A percentile compares a stretch with the other conserved stretches of the same genome.
These are phyloP conservation scores for Melaleuca alternifolia DNA, from an alignment of 345 rosid species.

Conservation along the genomic window DNA sequence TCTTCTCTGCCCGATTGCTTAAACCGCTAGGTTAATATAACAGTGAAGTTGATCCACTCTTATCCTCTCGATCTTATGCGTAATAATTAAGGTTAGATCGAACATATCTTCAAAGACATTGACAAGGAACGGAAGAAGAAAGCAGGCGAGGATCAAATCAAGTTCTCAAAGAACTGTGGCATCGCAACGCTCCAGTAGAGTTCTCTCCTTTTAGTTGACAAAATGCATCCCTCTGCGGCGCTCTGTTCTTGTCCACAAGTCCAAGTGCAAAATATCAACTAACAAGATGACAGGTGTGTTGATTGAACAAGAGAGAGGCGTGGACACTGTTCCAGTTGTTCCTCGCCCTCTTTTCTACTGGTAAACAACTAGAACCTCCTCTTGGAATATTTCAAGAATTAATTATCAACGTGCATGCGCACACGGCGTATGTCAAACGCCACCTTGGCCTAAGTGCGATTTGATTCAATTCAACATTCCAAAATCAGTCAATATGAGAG, in stretches of 20 bases:
- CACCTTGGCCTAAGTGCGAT: not conserved
- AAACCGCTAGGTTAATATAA: not conserved
- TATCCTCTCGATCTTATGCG: not conserved
- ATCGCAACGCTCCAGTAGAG: not conserved
- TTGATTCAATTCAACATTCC: not conserved
- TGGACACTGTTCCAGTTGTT: not conserved
- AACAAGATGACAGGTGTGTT: not conserved
- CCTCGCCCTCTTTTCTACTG: not conserved
- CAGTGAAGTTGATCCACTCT: not conserved
- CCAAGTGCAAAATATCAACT: not conserved
- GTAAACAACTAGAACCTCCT: not conserved
- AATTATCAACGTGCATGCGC: not conserved
- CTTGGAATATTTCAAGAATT: not conserved
- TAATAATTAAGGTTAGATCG: not conserved
- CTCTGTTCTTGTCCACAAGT: not conserved
- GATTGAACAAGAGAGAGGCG: not conserved
- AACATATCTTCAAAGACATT: not conserved
- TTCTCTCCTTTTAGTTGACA: not conserved
- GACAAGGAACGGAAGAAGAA: not conserved
- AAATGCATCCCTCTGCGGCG: not conserved
- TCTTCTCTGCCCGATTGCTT: not conserved
- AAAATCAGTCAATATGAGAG: not conserved
- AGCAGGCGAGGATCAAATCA: not conserved
- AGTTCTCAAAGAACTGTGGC: not conserved
- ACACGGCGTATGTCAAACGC: not conserved